Evolutionary conservation across 2,329 filamentous ascomycete species (phyloP).

Genomic region (Aspergillus pseudoterreus): DNA sequence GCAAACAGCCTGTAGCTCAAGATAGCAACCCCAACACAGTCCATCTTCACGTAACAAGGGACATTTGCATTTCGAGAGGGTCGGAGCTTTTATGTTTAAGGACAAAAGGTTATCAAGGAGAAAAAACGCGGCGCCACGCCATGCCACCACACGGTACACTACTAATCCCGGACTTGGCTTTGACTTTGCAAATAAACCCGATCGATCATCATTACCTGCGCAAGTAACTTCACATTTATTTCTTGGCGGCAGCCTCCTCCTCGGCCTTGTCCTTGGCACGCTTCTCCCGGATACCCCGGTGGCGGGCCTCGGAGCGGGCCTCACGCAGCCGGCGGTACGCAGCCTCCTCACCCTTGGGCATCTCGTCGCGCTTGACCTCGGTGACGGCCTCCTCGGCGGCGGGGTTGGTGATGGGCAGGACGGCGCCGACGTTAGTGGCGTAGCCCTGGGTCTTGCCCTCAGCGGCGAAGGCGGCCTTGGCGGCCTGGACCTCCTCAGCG

Average conservation of each 20-base stretch:
- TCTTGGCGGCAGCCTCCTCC: constrained; percentile 56
- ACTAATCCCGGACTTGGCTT: constrained; percentile 26
- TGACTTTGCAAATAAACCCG: constrained; percentile 30
- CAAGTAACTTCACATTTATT: constrained; percentile 41
- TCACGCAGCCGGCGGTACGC: constrained; percentile 84
- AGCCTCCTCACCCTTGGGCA: constrained; percentile 76
- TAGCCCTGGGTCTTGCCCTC: constrained; percentile 51
- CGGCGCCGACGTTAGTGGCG: constrained; percentile 51
- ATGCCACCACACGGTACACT: constrained; percentile 32
- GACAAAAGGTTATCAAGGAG: constrained; percentile 25
- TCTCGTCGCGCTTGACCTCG: constrained; percentile 77
- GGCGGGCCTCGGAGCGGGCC: constrained; percentile 77
- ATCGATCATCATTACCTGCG: constrained; percentile 39
- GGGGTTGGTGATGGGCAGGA: constrained; percentile 70
- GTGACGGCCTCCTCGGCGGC: constrained; percentile 55
- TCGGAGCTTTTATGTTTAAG: constrained; percentile 34
- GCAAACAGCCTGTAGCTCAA: neutral
- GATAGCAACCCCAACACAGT: neutral
- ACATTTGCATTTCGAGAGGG: constrained; percentile 37
- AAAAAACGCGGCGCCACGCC: constrained; percentile 31
- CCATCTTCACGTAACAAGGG: constrained; percentile 18
- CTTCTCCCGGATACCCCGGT: constrained; percentile 86
- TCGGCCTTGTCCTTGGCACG: constrained; percentile 78
- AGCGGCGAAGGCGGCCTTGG: constrained; percentile 53
- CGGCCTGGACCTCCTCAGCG: constrained; percentile 75